Conservation (phyloP, 1,139 yeast species). For the Protomyces pachydermus region DNA sequence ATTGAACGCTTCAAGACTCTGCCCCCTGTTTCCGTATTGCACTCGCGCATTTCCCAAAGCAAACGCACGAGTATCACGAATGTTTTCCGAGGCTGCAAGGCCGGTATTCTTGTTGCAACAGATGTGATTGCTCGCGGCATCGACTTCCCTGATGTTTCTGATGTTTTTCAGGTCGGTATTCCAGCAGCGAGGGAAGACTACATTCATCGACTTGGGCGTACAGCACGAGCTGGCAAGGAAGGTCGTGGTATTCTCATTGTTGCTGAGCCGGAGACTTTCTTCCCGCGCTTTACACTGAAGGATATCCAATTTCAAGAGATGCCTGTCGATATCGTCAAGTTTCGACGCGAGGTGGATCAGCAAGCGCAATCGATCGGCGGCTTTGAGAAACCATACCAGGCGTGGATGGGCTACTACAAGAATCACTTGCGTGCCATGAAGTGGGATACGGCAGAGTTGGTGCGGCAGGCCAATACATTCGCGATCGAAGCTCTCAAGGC, state of each 20-base stretch:
- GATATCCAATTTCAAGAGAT: conserved; percentile 14
- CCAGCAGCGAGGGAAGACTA: conserved; percentile 99
- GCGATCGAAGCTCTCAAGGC: conserved; percentile 14
- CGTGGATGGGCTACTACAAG: conserved; percentile 27
- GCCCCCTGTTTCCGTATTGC: conserved; percentile 75
- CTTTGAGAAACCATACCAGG: conserved; percentile 22
- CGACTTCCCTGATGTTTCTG: conserved; percentile 94
- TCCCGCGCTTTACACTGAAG: conserved; percentile 69
- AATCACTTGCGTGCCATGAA: conserved; percentile 7
- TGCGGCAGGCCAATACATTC: conserved; percentile 12
- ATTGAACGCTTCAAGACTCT: conserved; percentile 80
- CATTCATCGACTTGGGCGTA: conserved; percentile 96
- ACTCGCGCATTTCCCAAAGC: conserved; percentile 97
- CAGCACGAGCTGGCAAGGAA: conserved; percentile 85
- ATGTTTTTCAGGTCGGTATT: conserved; percentile 96
- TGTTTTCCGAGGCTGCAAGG: conserved; percentile 94
- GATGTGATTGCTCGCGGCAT: conserved; percentile 98
- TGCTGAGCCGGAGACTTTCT: conserved; percentile 90
- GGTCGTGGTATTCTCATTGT: conserved; percentile 94
- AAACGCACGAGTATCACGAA: conserved; percentile 95
- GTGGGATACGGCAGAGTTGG: conserved; percentile 15
- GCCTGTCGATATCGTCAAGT: background rate
- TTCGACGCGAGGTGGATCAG: background rate
- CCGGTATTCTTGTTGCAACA: conserved; percentile 87
- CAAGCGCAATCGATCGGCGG: conserved; percentile 6